phyloP scores from a whole-genome alignment of 345 rosid genomes.

The Eucalyptus decipiens region DNA sequence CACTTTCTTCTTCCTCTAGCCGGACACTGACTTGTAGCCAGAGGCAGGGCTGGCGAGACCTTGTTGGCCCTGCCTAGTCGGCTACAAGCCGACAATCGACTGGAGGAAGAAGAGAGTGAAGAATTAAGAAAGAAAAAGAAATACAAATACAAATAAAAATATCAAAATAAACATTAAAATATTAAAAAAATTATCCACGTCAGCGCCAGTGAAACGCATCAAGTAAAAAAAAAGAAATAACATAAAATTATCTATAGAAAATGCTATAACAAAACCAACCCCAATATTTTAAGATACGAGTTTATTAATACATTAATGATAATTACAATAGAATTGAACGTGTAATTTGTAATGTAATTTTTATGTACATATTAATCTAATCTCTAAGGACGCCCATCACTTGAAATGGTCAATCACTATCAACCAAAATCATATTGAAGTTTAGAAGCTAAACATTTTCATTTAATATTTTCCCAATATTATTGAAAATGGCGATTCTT shows the following conservation, averaged over 20 bases:
- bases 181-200: too few relatives aligned
- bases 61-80: too few relatives aligned
- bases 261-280: too few relatives aligned
- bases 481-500: not conserved
- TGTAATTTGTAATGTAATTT: not conserved
- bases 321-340: not conserved
- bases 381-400: not conserved
- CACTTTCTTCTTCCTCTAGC: too few relatives aligned
- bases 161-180: too few relatives aligned
- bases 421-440: not conserved
- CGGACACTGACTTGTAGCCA: fast-evolving
- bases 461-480: not conserved
- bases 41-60: too few relatives aligned
- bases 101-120: too few relatives aligned
- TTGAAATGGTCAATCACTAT: not conserved
- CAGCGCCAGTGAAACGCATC: fast-evolving
- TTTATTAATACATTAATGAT: not conserved
- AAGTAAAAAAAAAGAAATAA: too few relatives aligned
- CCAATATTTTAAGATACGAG: not conserved
- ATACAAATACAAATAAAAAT: too few relatives aligned
- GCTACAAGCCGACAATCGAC: too few relatives aligned
- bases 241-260: too few relatives aligned
- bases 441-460: not conserved
- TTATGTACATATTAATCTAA: not conserved
- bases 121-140: too few relatives aligned